Evolutionary conservation across 1,284 basidiomycete species (phyloP).

Genomic region (Meripilus lineatus): DNA sequence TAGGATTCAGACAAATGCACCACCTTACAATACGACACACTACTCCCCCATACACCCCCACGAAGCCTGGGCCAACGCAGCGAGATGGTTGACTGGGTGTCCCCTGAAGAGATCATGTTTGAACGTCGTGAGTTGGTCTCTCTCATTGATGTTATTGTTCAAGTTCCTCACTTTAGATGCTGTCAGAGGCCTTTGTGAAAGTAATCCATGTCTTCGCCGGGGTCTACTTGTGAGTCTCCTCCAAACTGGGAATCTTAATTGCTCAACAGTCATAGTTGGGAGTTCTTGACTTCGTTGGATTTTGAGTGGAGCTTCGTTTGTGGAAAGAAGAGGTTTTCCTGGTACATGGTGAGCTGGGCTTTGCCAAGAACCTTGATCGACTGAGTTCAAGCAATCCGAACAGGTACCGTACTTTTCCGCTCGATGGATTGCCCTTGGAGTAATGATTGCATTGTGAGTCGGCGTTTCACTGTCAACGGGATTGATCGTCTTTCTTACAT

Average conservation of each 20-base stretch:
- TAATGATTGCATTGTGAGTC: conserved; percentile 67
- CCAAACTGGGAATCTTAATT: too few relatives aligned
- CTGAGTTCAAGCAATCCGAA: too few relatives aligned
- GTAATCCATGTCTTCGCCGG: conserved; percentile 66
- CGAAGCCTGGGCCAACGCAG: too few relatives aligned
- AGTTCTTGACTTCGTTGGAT: conserved; percentile 51
- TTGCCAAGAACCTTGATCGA: not conserved
- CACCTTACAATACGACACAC: too few relatives aligned
- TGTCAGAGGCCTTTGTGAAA: conserved; percentile 58
- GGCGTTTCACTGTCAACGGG: too few relatives aligned
- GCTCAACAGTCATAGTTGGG: conserved; percentile 22
- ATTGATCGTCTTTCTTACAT: too few relatives aligned
- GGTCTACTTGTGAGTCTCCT: conserved; percentile 64
- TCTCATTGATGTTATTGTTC: too few relatives aligned
- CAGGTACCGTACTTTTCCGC: conserved; percentile 71
- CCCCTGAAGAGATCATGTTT: conserved; percentile 41
- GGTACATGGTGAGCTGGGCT: conserved; percentile 28
- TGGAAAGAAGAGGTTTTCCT: conserved; percentile 51
- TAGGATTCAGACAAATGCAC: too few relatives aligned
- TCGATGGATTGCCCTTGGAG: conserved; percentile 60
- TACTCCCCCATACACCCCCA: too few relatives aligned
- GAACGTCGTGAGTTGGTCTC: conserved; percentile 50
- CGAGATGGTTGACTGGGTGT: conserved; percentile 65
- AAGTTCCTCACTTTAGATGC: too few relatives aligned
- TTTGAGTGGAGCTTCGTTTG: conserved; percentile 67